Evolutionary conservation across 2,329 filamentous ascomycete species (phyloP).

Genomic region (Pyrenochaeta sp.): DNA sequence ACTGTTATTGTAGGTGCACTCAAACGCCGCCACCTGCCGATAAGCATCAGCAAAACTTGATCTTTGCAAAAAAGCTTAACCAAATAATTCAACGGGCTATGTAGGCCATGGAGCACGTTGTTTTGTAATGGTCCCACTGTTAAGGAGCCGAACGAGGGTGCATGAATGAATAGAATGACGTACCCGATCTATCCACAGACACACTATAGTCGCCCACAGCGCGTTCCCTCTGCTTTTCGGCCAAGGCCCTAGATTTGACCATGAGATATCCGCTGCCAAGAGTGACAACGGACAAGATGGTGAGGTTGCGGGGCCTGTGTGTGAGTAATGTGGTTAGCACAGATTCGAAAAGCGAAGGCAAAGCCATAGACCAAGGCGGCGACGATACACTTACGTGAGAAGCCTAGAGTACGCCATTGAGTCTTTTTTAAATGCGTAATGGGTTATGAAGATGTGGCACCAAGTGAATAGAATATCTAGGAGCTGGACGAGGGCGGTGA

Average conservation of each 20-base stretch:
- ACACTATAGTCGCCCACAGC: conserved; percentile 46
- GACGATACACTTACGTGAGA: conserved; percentile 37
- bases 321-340: conserved; percentile 18
- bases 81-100: no score
- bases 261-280: conserved; percentile 45
- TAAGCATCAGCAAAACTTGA: conserved; percentile 6
- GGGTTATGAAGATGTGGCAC: not conserved
- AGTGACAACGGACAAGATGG: conserved; percentile 40
- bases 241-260: conserved; percentile 40
- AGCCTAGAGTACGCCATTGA: conserved; percentile 43
- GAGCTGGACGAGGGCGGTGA: not conserved
- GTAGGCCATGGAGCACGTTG: not conserved
- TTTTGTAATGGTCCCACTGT: not conserved
- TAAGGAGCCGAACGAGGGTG: no score
- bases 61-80: not conserved
- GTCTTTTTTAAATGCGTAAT: not conserved
- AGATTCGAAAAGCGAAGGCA: conserved; percentile 12
- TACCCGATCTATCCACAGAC: conserved; percentile 48
- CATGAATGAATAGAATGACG: not conserved
- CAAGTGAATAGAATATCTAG: not conserved
- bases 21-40: conserved; percentile 15
- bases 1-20: not conserved
- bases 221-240: conserved; percentile 39
- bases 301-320: conserved; percentile 43
- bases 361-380: conserved; percentile 1